Evolutionary conservation across 148 eudicot species (phyloP).

Genomic region (Silene latifolia): DNA sequence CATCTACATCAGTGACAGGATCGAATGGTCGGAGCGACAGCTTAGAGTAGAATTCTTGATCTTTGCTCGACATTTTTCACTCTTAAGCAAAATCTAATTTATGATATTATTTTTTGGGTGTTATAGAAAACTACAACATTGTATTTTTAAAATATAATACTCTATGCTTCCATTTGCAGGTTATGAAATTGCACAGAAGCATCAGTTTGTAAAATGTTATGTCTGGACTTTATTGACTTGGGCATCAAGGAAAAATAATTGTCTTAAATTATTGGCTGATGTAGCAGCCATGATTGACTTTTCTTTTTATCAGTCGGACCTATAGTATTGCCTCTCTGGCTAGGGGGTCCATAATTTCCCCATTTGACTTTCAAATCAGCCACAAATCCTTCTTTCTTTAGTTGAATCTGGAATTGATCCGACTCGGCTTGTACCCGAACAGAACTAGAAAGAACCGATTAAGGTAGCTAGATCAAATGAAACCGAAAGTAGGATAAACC

Average conservation of each 20-base stretch:
- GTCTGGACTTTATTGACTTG: not conserved
- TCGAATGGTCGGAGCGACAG: slow-evolving; percentile 22
- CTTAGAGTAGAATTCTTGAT: not conserved
- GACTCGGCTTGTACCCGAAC: no score
- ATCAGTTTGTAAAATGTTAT: not conserved
- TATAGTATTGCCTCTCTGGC: no score
- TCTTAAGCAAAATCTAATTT: not conserved
- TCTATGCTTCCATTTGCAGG: no score
- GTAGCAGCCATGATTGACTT: not conserved
- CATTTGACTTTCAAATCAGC: no score
- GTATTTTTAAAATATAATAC: not conserved
- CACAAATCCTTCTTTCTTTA: no score
- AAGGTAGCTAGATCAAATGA: no score
- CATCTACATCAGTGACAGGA: slow-evolving; percentile 14
- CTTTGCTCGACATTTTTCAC: slow-evolving; percentile 9
- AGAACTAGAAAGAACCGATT: no score
- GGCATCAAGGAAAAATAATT: not conserved
- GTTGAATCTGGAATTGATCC: no score
- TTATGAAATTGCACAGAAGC: not conserved
- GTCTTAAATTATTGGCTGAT: not conserved
- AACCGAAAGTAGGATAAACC: no score
- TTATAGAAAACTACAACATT: not conserved
- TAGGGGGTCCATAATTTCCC: no score
- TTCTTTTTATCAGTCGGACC: no score
- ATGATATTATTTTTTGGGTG: not conserved